Conservation (phyloP, 805 yeast species). For the Candida sanyiensis region DNA sequence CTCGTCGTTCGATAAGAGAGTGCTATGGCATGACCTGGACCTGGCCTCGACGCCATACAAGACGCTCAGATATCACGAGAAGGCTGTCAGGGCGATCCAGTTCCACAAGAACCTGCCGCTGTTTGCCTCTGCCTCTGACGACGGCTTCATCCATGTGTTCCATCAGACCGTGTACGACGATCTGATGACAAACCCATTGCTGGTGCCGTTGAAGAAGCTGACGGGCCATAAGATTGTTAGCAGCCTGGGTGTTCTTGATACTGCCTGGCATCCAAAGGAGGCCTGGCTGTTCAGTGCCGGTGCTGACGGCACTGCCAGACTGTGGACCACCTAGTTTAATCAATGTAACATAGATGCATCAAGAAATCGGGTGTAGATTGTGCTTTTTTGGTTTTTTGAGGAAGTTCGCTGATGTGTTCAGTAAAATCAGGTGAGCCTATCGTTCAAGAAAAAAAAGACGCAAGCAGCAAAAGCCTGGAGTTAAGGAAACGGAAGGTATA, state of each 20-base stretch:
- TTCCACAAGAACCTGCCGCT: conserved; percentile 89
- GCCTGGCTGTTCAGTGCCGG: conserved; percentile 98
- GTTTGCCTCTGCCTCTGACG: conserved; percentile 93
- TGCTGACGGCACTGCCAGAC: conserved; percentile 91
- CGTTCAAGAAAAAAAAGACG: too few relatives aligned
- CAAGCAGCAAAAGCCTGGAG: too few relatives aligned
- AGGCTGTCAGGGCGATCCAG: conserved; percentile 83
- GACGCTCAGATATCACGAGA: conserved; percentile 89
- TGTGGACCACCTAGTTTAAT: conserved; percentile 91
- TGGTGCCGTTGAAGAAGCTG: conserved; percentile 92
- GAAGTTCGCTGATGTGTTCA: too few relatives aligned
- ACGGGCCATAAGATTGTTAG: conserved; percentile 79
- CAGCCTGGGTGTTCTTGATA: conserved; percentile 80
- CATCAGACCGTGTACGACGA: conserved; percentile 96
- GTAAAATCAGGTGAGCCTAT: too few relatives aligned
- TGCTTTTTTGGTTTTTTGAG: too few relatives aligned
- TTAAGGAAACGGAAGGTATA: too few relatives aligned
- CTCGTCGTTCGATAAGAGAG: conserved; percentile 89
- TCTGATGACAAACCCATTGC: conserved; percentile 87
- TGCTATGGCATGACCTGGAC: conserved; percentile 96
- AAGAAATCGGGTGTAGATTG: too few relatives aligned
- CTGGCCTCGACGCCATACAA: conserved; percentile 86
- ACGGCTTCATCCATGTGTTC: conserved; percentile 88
- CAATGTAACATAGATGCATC: not conserved
- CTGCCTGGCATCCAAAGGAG: conserved; percentile 95